Evolutionary conservation across 78 protist species (phyloP).

Genomic region (Dictyostelium discoideum): dicty_2.7 NC_007090.3:4393501-4394000

Average conservation of each 20-base stretch:
- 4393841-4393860: constrained; percentile 22
- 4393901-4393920: constrained; percentile 22
- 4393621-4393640: not conserved
- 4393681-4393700: not conserved
- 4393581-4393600: not conserved
- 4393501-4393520: not conserved
- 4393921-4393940: not conserved
- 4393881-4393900: not conserved
- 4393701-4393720: not conserved
- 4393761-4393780: not conserved
- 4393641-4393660: not conserved
- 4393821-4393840: constrained; percentile 33
- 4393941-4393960: not conserved
- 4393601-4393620: constrained; percentile 39
- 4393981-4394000: no score
- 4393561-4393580: not conserved
- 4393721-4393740: not conserved
- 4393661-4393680: not conserved
- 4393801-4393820: constrained; percentile 1
- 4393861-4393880: not conserved
- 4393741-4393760: not conserved
- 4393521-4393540: constrained; percentile 8
- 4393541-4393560: constrained; percentile 15
- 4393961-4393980: no score
- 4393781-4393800: not conserved